phyloP scores from a whole-genome alignment of 2,329 filamentous ascomycete species.

The Cladosporium austrohemisphaericum region DNA sequence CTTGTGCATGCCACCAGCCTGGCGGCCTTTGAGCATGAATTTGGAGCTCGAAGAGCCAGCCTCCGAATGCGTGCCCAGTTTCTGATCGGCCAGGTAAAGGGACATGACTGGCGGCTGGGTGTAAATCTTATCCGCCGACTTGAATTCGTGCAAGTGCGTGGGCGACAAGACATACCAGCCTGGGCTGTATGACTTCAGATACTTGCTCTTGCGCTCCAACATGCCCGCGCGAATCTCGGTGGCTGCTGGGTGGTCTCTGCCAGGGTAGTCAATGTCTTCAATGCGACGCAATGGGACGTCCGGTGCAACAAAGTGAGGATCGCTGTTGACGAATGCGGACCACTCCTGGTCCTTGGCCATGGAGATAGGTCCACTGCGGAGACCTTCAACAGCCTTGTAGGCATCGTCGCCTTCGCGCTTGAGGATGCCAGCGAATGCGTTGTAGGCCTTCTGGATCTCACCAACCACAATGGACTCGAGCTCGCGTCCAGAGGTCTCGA shows the following conservation, averaged over 20 bases:
- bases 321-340: slow-evolving; percentile 73
- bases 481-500: slow-evolving; percentile 90
- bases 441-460: slow-evolving; percentile 97
- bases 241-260: slow-evolving; percentile 77
- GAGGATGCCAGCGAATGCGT: slow-evolving; percentile 84
- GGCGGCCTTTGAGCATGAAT: slow-evolving; percentile 94
- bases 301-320: slow-evolving; percentile 84
- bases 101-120: slow-evolving; percentile 91
- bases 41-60: slow-evolving; percentile 86
- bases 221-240: slow-evolving; percentile 85
- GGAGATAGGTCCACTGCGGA: slow-evolving; percentile 79
- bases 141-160: slow-evolving; percentile 97
- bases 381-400: slow-evolving; percentile 71
- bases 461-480: slow-evolving; percentile 94
- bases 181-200: slow-evolving; percentile 92
- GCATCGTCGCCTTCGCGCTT: slow-evolving; percentile 85
- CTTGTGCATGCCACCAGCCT: slow-evolving; percentile 88
- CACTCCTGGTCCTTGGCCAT: slow-evolving; percentile 95
- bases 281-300: slow-evolving; percentile 71
- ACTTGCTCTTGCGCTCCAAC: slow-evolving; percentile 97
- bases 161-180: slow-evolving; percentile 97
- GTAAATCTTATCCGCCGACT: slow-evolving; percentile 85
- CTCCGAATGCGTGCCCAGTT: slow-evolving; percentile 85
- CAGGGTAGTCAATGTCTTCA: slow-evolving; percentile 85
- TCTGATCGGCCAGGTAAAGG: slow-evolving; percentile 89